Percentiles rank a stretch among this genome's conserved stretches.
These are phyloP conservation scores for Fonsecaea multimorphosa DNA, from an alignment of 2,329 filamentous ascomycete genomes.

Conservation along the genomic window DNA sequence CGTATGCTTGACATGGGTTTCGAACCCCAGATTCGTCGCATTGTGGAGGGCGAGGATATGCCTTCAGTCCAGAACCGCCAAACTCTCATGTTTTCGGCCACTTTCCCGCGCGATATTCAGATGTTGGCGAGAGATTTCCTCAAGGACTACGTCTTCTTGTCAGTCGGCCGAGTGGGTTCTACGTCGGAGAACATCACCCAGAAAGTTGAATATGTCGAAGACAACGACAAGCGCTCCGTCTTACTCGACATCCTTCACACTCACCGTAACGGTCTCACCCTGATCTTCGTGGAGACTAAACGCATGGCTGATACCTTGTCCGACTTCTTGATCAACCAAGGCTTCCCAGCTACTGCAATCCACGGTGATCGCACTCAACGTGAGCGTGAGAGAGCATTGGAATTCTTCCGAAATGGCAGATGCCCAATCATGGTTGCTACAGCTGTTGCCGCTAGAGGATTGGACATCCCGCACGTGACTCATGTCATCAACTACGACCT, in stretches of 20 bases:
- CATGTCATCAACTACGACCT: conserved; percentile 99
- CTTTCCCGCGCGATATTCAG: conserved; percentile 98
- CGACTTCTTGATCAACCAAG: conserved; percentile 98
- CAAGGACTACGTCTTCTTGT: conserved; percentile 99
- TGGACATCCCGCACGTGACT: conserved; percentile 94
- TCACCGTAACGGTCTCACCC: conserved; percentile 82
- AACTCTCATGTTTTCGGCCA: conserved; percentile 99
- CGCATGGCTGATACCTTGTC: conserved; percentile 98
- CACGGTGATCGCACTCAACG: conserved; percentile 98
- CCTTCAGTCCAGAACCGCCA: conserved; percentile 81
- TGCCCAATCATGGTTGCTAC: conserved; percentile 97
- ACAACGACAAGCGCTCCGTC: conserved; percentile 95
- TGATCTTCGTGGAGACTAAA: conserved; percentile 99
- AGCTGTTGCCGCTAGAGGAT: conserved; percentile 84
- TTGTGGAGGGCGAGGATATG: conserved; percentile 99
- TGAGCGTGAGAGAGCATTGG: conserved; percentile 95
- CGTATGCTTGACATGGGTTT: conserved; percentile 99
- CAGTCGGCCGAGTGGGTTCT: conserved; percentile 96
- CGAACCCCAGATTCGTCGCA: conserved; percentile 98
- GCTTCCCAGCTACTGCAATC: conserved; percentile 96
- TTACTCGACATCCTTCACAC: conserved; percentile 97
- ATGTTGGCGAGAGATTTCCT: conserved; percentile 98
- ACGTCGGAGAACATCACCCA: conserved; percentile 99
- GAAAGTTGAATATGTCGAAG: conserved; percentile 97
- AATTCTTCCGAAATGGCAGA: conserved; percentile 95